Evolutionary conservation across 768 basidiomycete genomes (phyloP).

Genomic region (Gymnopilus junonius): DNA sequence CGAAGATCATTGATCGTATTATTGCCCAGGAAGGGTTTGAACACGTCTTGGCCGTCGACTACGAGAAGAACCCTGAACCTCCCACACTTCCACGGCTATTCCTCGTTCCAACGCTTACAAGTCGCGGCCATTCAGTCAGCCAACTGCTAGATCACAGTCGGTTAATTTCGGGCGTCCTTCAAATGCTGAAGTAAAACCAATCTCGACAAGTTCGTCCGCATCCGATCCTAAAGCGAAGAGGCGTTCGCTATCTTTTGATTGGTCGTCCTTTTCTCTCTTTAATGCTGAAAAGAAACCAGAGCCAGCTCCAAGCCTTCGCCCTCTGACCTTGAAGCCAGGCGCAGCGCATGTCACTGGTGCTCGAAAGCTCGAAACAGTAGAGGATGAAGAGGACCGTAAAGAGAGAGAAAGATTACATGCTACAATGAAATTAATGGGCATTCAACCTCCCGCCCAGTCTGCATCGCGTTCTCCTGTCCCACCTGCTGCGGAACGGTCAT

Average conservation of each 20-base stretch:
- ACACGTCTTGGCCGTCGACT: slow-evolving; percentile 93
- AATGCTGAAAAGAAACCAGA: slow-evolving; percentile 70
- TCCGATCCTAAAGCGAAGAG: slow-evolving; percentile 54
- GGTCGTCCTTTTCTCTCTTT: slow-evolving; percentile 80
- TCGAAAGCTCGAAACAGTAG: slow-evolving; percentile 82
- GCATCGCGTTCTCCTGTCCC: slow-evolving; percentile 35
- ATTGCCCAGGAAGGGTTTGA: slow-evolving; percentile 97
- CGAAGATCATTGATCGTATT: slow-evolving; percentile 97
- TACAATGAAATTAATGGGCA: slow-evolving; percentile 95
- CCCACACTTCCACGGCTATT: slow-evolving; percentile 45
- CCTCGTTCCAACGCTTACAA: slow-evolving; percentile 34
- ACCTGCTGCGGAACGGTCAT: slow-evolving; percentile 32
- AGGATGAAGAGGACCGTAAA: slow-evolving; percentile 90
- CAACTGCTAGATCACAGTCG: slow-evolving; percentile 66
- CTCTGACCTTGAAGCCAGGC: slow-evolving; percentile 75
- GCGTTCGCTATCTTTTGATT: slow-evolving; percentile 84
- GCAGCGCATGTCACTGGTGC: slow-evolving; percentile 57
- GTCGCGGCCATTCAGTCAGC: slow-evolving; percentile 31
- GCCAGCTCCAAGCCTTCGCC: slow-evolving; percentile 54
- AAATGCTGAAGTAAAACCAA: slow-evolving; percentile 7
- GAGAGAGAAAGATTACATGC: slow-evolving; percentile 89
- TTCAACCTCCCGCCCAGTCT: slow-evolving; percentile 64
- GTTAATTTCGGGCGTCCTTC: slow-evolving; percentile 52
- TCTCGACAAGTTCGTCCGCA: slow-evolving; percentile 16
- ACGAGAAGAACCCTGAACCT: slow-evolving; percentile 62